phyloP scores from a whole-genome alignment of 306 rosid species.

The Prunus salicina region DNA sequence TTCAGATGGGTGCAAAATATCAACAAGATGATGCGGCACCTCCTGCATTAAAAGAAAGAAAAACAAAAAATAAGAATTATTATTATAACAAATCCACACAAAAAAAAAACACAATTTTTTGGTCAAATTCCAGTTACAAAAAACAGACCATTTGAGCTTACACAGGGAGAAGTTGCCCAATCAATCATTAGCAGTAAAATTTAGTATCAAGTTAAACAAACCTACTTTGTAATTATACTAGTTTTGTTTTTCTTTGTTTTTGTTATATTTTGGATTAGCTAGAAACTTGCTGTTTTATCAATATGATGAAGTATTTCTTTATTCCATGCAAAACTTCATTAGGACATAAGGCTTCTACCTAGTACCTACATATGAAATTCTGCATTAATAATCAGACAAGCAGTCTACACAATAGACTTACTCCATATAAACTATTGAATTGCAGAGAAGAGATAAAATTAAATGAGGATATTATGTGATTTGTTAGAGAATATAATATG shows the following conservation, averaged over 20 bases:
- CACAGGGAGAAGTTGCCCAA: not conserved
- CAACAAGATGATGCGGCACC: conserved; percentile 84
- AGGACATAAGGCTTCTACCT: not conserved
- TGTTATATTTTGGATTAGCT: not conserved
- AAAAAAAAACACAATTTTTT: not conserved
- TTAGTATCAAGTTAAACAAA: not conserved
- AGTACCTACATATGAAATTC: not conserved
- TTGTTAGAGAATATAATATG: not conserved
- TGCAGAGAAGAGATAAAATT: not conserved
- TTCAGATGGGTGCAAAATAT: conserved; percentile 72
- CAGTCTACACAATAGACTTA: not conserved
- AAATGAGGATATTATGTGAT: not conserved
- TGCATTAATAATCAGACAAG: not conserved
- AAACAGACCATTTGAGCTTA: not conserved
- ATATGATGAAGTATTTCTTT: no score
- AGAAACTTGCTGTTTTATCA: not conserved
- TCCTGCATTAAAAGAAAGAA: conserved; percentile 48
- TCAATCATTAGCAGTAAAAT: not conserved
- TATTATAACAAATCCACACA: not conserved
- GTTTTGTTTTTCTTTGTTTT: not conserved
- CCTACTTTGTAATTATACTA: not conserved
- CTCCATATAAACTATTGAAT: not conserved
- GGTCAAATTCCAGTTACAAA: not conserved
- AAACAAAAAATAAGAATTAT: not conserved
- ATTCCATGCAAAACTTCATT: not conserved